These are phyloP conservation scores for Suillus fuscotomentosus DNA, from an alignment of 768 basidiomycete genomes.

Conservation along the genomic window DNA sequence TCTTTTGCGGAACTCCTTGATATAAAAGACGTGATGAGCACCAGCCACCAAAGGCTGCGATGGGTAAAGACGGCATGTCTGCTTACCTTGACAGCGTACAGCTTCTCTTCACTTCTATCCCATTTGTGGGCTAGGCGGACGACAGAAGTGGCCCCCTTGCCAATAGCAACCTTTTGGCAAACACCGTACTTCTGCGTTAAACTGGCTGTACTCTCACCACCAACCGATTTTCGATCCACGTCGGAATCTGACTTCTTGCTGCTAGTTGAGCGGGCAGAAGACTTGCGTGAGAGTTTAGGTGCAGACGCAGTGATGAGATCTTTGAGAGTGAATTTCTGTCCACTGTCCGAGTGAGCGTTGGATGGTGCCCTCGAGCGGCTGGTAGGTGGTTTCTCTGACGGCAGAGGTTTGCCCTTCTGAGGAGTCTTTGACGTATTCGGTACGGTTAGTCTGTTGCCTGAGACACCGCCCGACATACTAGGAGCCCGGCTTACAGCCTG, in stretches of 20 bases:
- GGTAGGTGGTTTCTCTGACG: slow-evolving; percentile 19
- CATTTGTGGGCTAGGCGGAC: slow-evolving; percentile 97
- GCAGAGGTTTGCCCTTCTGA: slow-evolving; percentile 19
- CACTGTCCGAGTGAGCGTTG: slow-evolving; percentile 54
- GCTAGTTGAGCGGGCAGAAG: slow-evolving; percentile 67
- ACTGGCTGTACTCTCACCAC: slow-evolving; percentile 53
- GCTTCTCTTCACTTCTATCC: slow-evolving; percentile 94
- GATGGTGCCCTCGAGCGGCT: slow-evolving; percentile 37
- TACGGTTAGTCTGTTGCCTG: slow-evolving; percentile 28
- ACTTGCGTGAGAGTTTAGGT: slow-evolving; percentile 72
- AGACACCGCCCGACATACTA: slow-evolving; percentile 35
- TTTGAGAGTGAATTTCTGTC: slow-evolving; percentile 82
- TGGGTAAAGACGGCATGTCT: background rate
- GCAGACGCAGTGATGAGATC: slow-evolving; percentile 64
- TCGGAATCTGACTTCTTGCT: slow-evolving; percentile 72
- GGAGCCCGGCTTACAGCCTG: slow-evolving; percentile 47
- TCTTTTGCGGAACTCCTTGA: slow-evolving; percentile 94
- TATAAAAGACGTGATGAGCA: background rate
- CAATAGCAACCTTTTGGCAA: slow-evolving; percentile 95
- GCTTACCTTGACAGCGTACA: slow-evolving; percentile 95
- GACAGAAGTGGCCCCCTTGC: slow-evolving; percentile 97
- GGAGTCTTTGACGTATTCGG: slow-evolving; percentile 30
- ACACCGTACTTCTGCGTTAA: slow-evolving; percentile 92
- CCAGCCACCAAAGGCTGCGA: background rate
- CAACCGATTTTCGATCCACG: slow-evolving; percentile 41